These are phyloP conservation scores for Metarhizium guizhouense DNA, from an alignment of 2,329 filamentous ascomycete genomes.

Conservation along the genomic window DNA sequence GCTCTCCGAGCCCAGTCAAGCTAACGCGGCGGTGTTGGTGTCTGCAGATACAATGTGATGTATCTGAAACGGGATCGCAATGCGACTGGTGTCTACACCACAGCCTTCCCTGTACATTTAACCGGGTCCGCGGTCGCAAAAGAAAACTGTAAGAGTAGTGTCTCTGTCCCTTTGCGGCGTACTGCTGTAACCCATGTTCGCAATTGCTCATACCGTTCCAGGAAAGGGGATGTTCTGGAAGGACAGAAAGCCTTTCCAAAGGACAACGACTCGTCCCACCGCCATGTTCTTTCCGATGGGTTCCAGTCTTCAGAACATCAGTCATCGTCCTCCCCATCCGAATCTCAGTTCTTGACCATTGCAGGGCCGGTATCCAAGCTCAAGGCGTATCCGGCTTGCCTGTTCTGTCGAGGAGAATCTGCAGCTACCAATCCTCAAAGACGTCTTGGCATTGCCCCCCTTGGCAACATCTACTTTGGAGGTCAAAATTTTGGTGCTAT, in stretches of 20 bases:
- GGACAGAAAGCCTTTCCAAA: too few species aligned
- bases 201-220: too few species aligned
- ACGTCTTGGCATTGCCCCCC: constrained; percentile 4
- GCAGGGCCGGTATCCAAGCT: neutral
- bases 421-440: neutral
- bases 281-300: neutral
- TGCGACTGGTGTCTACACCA: constrained; percentile 45
- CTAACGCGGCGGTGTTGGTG: too few species aligned
- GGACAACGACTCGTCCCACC: neutral
- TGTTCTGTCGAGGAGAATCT: constrained; percentile 1
- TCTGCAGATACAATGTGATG: too few species aligned
- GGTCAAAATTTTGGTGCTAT: constrained; percentile 37
- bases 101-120: constrained; percentile 35
- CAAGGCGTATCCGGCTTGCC: neutral
- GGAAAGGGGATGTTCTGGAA: too few species aligned
- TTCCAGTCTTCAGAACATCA: constrained; percentile 1
- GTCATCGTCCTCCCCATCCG: constrained; percentile 4
- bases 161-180: too few species aligned
- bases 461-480: constrained; percentile 35
- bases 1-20: too few species aligned
- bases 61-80: constrained; percentile 17
- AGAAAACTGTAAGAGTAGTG: constrained; percentile 8
- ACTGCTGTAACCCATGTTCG: too few species aligned
- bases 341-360: neutral
- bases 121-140: constrained; percentile 11